Evolutionary conservation across 352 stramenopile species (phyloP).

Genomic region (Pythium sukuiense): DNA sequence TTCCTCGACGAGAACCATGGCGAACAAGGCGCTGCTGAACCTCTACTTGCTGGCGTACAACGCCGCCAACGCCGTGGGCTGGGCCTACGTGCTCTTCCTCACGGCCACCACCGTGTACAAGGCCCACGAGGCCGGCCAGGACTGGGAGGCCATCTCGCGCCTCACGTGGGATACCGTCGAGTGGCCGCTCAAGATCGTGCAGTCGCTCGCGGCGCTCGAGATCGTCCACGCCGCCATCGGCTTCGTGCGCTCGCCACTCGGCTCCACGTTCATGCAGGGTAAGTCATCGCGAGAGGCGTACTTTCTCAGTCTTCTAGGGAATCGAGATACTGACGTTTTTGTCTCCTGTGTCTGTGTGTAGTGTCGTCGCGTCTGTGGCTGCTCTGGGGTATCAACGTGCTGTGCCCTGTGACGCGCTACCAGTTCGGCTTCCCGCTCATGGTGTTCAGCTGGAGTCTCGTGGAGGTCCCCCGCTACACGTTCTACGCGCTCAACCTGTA

Average conservation of each 20-base stretch:
- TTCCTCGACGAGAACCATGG: constrained; percentile 33
- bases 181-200: constrained; percentile 79
- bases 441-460: constrained; percentile 84
- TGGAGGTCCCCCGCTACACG: constrained; percentile 95
- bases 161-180: constrained; percentile 58
- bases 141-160: constrained; percentile 49
- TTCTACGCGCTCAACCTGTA: constrained; percentile 97
- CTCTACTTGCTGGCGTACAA: constrained; percentile 76
- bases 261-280: constrained; percentile 92
- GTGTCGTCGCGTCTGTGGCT: constrained; percentile 92
- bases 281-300: not conserved
- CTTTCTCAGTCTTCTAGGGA: too few relatives aligned
- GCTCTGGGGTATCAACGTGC: constrained; percentile 93
- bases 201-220: constrained; percentile 95
- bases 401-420: constrained; percentile 71
- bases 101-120: constrained; percentile 53
- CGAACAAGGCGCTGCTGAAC: constrained; percentile 67
- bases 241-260: constrained; percentile 94
- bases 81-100: constrained; percentile 73
- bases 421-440: constrained; percentile 89
- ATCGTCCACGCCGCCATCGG: constrained; percentile 95
- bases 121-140: constrained; percentile 42
- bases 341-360: constrained; percentile 23
- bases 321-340: not conserved
- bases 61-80: constrained; percentile 58